Conservation (phyloP, 2,329 filamentous ascomycete species). For the Colletotrichum sp. region DNA sequence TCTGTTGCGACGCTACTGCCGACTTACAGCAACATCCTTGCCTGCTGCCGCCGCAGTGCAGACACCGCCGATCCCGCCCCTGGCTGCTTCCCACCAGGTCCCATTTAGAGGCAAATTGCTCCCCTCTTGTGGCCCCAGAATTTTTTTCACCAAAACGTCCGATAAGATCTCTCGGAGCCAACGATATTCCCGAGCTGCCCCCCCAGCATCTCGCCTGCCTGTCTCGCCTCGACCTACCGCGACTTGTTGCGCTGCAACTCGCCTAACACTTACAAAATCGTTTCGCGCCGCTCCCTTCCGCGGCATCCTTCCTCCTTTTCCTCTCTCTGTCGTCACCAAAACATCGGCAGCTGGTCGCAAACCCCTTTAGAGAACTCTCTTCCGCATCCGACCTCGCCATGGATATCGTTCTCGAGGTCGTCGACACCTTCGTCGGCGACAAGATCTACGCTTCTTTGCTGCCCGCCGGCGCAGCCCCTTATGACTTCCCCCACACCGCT, state of each 20-base stretch:
- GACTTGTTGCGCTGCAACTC: background rate
- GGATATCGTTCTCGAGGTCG: constrained; percentile 89
- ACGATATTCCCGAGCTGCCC: constrained; percentile 2
- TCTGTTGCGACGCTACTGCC: background rate
- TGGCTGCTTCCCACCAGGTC: background rate
- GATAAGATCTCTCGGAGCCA: constrained; percentile 3
- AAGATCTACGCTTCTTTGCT: constrained; percentile 74
- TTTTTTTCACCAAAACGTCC: background rate
- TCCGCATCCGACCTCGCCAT: constrained; percentile 54
- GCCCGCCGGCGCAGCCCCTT: constrained; percentile 62
- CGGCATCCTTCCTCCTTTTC: background rate
- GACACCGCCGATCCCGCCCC: constrained; percentile 6
- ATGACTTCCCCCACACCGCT: constrained; percentile 53
- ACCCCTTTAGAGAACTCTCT: background rate
- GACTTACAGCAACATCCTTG: background rate
- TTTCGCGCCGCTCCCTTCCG: background rate
- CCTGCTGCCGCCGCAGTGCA: background rate
- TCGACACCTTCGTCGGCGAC: constrained; percentile 84
- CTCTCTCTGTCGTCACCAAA: background rate
- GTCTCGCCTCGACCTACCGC: background rate
- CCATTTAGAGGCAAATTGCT: constrained; percentile 2
- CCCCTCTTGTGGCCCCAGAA: background rate
- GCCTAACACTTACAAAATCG: background rate
- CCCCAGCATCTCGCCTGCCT: background rate
- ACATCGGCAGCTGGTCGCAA: background rate